Conservation (phyloP, 495 filamentous ascomycete genomes). For the Collariella sp. region DNA sequence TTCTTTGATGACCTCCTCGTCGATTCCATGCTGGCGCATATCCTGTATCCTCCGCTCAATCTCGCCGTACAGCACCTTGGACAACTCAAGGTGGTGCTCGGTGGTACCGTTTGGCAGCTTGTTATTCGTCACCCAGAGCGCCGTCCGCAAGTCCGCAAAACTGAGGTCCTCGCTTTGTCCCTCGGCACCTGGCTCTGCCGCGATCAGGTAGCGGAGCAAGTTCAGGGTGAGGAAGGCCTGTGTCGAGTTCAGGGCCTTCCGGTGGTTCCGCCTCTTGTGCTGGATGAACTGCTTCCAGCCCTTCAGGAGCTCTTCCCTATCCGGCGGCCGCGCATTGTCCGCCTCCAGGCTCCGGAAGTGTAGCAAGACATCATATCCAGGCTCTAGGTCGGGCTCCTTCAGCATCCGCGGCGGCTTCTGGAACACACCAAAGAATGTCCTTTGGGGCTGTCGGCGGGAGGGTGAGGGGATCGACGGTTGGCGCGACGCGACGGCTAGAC, state of each 20-base stretch:
- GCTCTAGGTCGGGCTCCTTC: constrained; percentile 49
- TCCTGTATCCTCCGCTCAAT: constrained; percentile 27
- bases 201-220: constrained; percentile 53
- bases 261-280: constrained; percentile 38
- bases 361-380: constrained; percentile 51
- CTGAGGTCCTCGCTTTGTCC: constrained; percentile 37
- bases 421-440: constrained; percentile 53
- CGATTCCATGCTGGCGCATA: constrained; percentile 19
- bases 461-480: constrained; percentile 23
- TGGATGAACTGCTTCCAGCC: constrained; percentile 60
- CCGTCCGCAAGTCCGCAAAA: constrained; percentile 43
- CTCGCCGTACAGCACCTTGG: constrained; percentile 49
- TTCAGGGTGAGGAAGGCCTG: constrained; percentile 51
- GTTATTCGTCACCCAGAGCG: constrained; percentile 28
- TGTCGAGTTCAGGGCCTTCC: constrained; percentile 50
- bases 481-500: constrained; percentile 9
- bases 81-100: constrained; percentile 43
- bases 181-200: constrained; percentile 28
- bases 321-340: constrained; percentile 48
- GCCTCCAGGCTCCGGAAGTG: constrained; percentile 39
- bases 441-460: constrained; percentile 28
- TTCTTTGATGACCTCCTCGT: constrained; percentile 32
- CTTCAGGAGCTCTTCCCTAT: constrained; percentile 46
- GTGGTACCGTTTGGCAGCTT: constrained; percentile 31
- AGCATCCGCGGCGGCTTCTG: constrained; percentile 44